Percentiles rank a stretch among this genome's conserved stretches.
phyloP scores from a whole-genome alignment of 208 protist species.

The Leishmania lainsoni region DNA sequence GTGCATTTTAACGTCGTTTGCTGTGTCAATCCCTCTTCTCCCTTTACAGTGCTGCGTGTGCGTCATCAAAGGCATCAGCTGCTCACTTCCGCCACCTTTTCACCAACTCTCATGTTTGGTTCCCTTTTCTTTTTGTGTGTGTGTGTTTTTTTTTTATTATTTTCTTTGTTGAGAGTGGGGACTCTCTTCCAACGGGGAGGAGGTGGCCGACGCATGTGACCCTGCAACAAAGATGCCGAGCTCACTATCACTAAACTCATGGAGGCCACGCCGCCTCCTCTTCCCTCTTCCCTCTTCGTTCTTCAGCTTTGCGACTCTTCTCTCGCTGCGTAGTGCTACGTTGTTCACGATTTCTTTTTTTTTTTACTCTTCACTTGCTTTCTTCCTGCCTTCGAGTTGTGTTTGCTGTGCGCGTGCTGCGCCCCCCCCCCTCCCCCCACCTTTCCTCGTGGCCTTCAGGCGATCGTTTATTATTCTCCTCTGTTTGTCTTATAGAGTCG shows the following conservation, averaged over 20 bases:
- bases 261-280: neutral
- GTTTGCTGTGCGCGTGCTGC: neutral
- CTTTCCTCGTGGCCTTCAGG: neutral
- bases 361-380: neutral
- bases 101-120: neutral
- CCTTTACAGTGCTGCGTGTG: neutral
- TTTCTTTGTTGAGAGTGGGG: neutral
- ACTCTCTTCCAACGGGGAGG: neutral
- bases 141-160: no score
- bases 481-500: neutral
- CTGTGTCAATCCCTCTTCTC: neutral
- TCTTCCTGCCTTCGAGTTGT: neutral
- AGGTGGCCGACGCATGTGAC: neutral
- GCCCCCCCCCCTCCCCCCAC: neutral
- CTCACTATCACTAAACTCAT: neutral
- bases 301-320: neutral
- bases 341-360: neutral
- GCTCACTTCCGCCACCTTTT: neutral
- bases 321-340: neutral
- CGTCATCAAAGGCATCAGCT: neutral
- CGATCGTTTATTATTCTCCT: neutral
- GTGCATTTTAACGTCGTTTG: neutral
- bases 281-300: neutral
- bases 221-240: neutral
- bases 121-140: slow-evolving; percentile 4